Conservation (phyloP, 768 basidiomycete species). For the Hygrophorus pudorinus region DNA sequence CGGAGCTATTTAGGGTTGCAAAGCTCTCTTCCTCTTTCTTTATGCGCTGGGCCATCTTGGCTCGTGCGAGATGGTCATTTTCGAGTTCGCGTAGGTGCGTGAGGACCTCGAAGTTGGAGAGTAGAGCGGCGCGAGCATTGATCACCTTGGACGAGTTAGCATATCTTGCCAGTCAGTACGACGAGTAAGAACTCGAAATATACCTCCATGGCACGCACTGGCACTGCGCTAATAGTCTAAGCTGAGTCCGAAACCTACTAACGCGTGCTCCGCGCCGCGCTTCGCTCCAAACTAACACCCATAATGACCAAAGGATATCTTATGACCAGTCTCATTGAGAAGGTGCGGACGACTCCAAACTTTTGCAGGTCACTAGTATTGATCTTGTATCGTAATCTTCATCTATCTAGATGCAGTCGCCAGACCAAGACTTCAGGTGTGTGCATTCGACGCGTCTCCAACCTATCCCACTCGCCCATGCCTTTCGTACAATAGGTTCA, state of each 20-base stretch:
- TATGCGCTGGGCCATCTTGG: conserved; percentile 59
- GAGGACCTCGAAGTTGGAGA: conserved; percentile 86
- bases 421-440: conserved; percentile 86
- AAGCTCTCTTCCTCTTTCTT: conserved; percentile 69
- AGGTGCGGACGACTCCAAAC: conserved; percentile 31
- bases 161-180: too few species aligned
- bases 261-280: too few species aligned
- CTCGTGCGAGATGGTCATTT: conserved; percentile 56
- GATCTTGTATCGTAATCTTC: not conserved
- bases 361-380: not conserved
- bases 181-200: not conserved
- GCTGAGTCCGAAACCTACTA: too few species aligned
- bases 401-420: conserved; percentile 66
- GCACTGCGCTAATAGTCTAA: too few species aligned
- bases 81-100: conserved; percentile 69
- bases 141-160: conserved; percentile 37
- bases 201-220: conserved; percentile 2
- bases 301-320: conserved; percentile 76
- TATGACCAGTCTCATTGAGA: conserved; percentile 79
- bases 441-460: conserved; percentile 17
- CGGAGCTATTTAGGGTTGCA: conserved; percentile 8
- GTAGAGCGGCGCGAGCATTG: conserved; percentile 63
- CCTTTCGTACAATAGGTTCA: conserved; percentile 53
- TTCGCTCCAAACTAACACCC: not conserved
- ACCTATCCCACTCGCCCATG: conserved; percentile 10